Percentiles rank a stretch among this genome's conserved stretches.
Evolutionary conservation across 441 rosid species (phyloP).

Genomic region (Hura crepitans): DNA sequence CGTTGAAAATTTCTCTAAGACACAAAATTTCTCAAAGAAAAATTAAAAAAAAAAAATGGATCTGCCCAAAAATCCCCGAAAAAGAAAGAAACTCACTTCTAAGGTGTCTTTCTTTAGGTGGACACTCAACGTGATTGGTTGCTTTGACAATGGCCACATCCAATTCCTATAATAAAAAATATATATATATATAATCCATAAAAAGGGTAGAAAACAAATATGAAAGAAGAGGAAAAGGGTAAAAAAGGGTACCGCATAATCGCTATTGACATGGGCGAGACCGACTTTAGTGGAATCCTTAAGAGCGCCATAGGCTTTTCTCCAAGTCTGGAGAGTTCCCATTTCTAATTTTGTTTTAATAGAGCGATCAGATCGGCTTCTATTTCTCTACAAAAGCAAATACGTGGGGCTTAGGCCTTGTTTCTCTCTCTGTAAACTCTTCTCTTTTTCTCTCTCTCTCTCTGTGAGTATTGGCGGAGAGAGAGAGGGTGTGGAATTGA

Average conservation of each 20-base stretch:
- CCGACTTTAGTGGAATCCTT: conserved; percentile 99
- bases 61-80: not conserved
- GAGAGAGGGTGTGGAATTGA: conserved; percentile 16
- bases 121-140: conserved; percentile 93
- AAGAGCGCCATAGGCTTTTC: conserved; percentile 92
- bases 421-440: conserved; percentile 49
- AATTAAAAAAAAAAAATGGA: conserved; percentile 12
- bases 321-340: conserved; percentile 96
- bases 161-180: conserved; percentile 54
- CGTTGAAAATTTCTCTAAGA: not conserved
- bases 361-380: conserved; percentile 24
- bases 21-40: not conserved
- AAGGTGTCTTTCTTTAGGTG: conserved; percentile 93
- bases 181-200: too few relatives aligned
- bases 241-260: conserved; percentile 59
- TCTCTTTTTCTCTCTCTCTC: conserved; percentile 28
- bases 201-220: not conserved
- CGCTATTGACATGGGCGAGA: conserved; percentile 97
- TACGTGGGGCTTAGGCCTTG: conserved; percentile 24
- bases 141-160: conserved; percentile 98
- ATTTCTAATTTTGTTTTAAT: conserved; percentile 25
- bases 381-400: not conserved
- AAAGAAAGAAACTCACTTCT: conserved; percentile 50
- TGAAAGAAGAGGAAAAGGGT: not conserved
- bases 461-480: not conserved